Conservation (phyloP, 208 protist species). For the Porcisia deanei region DNA sequence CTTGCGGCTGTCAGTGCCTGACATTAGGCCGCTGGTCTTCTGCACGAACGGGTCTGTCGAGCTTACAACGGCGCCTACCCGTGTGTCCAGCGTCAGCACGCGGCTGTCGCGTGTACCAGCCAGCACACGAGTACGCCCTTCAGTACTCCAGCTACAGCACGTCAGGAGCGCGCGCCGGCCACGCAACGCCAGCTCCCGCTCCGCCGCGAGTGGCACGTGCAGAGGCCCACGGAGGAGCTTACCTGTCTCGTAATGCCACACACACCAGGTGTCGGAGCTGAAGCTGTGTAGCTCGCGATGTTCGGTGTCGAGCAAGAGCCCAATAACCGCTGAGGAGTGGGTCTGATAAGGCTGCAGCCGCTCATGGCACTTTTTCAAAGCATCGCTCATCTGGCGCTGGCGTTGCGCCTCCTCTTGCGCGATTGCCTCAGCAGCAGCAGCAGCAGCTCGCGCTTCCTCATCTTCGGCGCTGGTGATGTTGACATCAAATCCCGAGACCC, state of each 20-base stretch:
- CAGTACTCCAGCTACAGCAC: constrained; percentile 67
- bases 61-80: constrained; percentile 45
- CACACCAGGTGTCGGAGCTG: constrained; percentile 58
- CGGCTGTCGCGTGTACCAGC: constrained; percentile 64
- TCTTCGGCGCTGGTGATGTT: neutral
- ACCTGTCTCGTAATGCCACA: constrained; percentile 64
- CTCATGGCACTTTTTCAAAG: constrained; percentile 22
- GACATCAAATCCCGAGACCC: neutral
- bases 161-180: constrained; percentile 36
- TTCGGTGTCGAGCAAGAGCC: constrained; percentile 34
- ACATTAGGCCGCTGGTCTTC: neutral
- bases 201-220: constrained; percentile 38
- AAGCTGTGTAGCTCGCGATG: constrained; percentile 65
- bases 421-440: constrained; percentile 4
- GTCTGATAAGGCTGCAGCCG: constrained; percentile 45
- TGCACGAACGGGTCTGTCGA: constrained; percentile 41
- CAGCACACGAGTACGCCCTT: constrained; percentile 49
- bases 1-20: neutral
- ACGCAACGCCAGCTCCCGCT: constrained; percentile 49
- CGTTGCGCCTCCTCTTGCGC: constrained; percentile 9
- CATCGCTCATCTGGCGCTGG: constrained; percentile 11
- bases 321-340: constrained; percentile 48
- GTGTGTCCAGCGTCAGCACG: constrained; percentile 66
- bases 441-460: constrained; percentile 4
- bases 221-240: constrained; percentile 37